Percentiles rank a stretch among this genome's conserved stretches.
Evolutionary conservation across 2,329 filamentous ascomycete genomes (phyloP).

Genomic region (Grosmannia clavigera): DNA sequence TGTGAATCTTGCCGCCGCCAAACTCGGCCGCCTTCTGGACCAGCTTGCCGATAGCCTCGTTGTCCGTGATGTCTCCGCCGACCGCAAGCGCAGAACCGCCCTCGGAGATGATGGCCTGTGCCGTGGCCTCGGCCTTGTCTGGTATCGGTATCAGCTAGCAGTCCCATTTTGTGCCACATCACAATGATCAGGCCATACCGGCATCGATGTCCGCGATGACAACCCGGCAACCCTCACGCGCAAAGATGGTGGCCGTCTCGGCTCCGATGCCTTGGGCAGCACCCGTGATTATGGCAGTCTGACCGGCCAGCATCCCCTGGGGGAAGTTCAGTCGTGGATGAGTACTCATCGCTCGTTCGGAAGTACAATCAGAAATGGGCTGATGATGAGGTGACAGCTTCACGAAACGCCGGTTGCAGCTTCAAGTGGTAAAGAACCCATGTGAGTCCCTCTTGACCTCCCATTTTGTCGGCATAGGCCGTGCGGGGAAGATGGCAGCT

Average conservation of each 20-base stretch:
- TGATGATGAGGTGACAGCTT: not conserved
- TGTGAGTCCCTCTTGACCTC: not conserved
- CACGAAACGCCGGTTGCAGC: not conserved
- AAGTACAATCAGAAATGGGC: not conserved
- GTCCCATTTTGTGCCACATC: not conserved
- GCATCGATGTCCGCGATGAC: constrained; percentile 74
- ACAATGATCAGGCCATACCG: not conserved
- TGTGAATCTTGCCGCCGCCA: constrained; percentile 76
- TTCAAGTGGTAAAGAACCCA: not conserved
- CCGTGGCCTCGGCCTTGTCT: constrained; percentile 57
- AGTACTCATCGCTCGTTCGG: not conserved
- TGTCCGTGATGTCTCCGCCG: constrained; percentile 63
- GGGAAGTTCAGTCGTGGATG: constrained; percentile 27
- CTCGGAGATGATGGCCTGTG: constrained; percentile 52
- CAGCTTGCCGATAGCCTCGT: constrained; percentile 57
- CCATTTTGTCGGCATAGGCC: not conserved
- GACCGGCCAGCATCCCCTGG: constrained; percentile 62
- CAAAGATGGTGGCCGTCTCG: constrained; percentile 69
- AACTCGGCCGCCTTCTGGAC: constrained; percentile 67
- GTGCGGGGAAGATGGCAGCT: not conserved
- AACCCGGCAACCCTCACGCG: constrained; percentile 78
- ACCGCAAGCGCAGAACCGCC: constrained; percentile 62
- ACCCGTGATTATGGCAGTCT: constrained; percentile 80
- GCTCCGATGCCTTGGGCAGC: constrained; percentile 81
- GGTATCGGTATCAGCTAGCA: not conserved